phyloP scores from a whole-genome alignment of 2,329 filamentous ascomycete species.

The Achaetomium macrosporum region DNA sequence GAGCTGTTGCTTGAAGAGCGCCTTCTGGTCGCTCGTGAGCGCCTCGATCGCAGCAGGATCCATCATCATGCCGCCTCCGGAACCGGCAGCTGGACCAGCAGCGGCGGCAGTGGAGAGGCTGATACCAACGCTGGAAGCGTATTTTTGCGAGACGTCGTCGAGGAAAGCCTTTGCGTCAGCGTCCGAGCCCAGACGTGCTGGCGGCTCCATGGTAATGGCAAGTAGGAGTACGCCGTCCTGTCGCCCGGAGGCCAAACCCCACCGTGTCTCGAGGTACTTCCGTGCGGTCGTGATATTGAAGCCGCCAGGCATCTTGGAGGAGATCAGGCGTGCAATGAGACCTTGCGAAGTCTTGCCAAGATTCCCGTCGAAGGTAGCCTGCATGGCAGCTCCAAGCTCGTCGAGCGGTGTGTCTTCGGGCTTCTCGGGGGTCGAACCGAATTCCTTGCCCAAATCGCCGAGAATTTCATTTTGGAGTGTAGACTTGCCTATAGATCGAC shows the following conservation, averaged over 20 bases:
- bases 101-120: conserved; percentile 71
- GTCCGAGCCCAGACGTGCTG: conserved; percentile 82
- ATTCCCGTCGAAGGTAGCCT: conserved; percentile 97
- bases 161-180: conserved; percentile 88
- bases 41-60: conserved; percentile 95
- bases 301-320: conserved; percentile 98
- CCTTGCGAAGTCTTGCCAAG: conserved; percentile 94
- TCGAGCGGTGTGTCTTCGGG: conserved; percentile 96
- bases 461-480: conserved; percentile 98
- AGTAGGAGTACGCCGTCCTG: conserved; percentile 88
- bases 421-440: conserved; percentile 96
- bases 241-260: conserved; percentile 78
- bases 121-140: conserved; percentile 77
- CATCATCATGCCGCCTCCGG: conserved; percentile 95
- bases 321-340: conserved; percentile 88
- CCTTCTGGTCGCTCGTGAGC: conserved; percentile 91
- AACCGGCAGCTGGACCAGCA: conserved; percentile 64
- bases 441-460: conserved; percentile 95
- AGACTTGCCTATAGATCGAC: conserved; percentile 69
- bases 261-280: conserved; percentile 91
- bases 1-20: conserved; percentile 96
- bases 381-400: conserved; percentile 91
- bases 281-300: conserved; percentile 97
- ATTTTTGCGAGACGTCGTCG: conserved; percentile 83
- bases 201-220: conserved; percentile 87